A percentile compares a stretch with the other conserved stretches of the same genome.
phyloP scores from a whole-genome alignment of 345 rosid species.

The Ceriops tagal region DNA sequence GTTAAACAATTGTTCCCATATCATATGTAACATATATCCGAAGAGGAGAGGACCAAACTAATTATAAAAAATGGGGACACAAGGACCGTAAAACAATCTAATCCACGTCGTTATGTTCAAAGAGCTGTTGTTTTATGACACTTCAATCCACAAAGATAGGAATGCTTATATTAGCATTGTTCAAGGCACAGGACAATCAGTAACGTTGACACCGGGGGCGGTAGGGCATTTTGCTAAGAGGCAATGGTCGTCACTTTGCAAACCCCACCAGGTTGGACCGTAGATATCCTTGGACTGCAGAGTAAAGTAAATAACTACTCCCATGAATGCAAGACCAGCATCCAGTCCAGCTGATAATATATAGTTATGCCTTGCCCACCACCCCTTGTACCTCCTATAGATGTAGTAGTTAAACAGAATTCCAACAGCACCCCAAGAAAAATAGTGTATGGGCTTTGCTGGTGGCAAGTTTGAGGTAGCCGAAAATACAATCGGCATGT shows the following conservation, averaged over 20 bases:
- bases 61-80: no score
- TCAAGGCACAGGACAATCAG: background rate
- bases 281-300: background rate
- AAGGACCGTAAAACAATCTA: no score
- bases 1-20: no score
- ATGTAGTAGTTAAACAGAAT: background rate
- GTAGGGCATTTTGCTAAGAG: background rate
- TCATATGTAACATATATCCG: no score
- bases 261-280: slow-evolving; percentile 6
- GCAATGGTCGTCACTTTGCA: background rate
- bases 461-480: background rate
- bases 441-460: background rate
- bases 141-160: no score
- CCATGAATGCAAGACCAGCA: background rate
- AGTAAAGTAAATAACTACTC: background rate
- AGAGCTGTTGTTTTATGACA: no score
- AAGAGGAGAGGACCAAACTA: no score
- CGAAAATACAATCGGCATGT: background rate
- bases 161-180: no score
- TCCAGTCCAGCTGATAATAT: background rate
- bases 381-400: background rate
- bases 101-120: no score
- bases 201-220: background rate
- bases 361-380: background rate
- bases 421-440: background rate